Conservation (phyloP, 2,329 filamentous ascomycete genomes). For the Scedosporium boydii region DNA sequence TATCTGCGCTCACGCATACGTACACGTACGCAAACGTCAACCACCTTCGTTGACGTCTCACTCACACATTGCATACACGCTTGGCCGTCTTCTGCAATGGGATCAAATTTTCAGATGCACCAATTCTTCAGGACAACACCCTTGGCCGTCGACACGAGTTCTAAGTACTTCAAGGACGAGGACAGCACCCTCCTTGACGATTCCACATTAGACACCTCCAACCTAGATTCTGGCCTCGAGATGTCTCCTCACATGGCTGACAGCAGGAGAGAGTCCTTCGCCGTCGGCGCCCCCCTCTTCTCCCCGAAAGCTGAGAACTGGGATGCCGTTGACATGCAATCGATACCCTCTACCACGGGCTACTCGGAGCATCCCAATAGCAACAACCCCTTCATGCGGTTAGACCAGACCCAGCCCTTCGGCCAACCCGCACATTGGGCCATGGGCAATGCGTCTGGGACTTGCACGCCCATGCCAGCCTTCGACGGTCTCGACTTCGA, state of each 20-base stretch:
- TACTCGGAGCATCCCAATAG: constrained; percentile 45
- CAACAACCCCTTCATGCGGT: constrained; percentile 60
- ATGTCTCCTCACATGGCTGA: constrained; percentile 54
- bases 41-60: neutral
- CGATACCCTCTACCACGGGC: constrained; percentile 52
- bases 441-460: constrained; percentile 54
- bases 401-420: constrained; percentile 38
- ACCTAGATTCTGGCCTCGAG: constrained; percentile 51
- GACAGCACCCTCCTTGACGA: constrained; percentile 1
- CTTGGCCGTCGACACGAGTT: constrained; percentile 44
- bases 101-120: constrained; percentile 41
- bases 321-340: constrained; percentile 57
- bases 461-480: constrained; percentile 64
- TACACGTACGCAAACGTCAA: neutral
- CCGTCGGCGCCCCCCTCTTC: constrained; percentile 46
- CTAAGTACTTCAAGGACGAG: constrained; percentile 25
- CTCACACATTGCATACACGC: neutral
- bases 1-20: neutral
- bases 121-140: constrained; percentile 39
- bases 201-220: constrained; percentile 45
- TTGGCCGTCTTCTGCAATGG: constrained; percentile 22
- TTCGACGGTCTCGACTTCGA: constrained; percentile 53
- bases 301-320: constrained; percentile 57
- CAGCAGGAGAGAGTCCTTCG: constrained; percentile 56
- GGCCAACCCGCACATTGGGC: constrained; percentile 46